These are phyloP conservation scores for Cochlearia excelsa DNA, from an alignment of 345 rosid species.

Conservation along the genomic window DNA sequence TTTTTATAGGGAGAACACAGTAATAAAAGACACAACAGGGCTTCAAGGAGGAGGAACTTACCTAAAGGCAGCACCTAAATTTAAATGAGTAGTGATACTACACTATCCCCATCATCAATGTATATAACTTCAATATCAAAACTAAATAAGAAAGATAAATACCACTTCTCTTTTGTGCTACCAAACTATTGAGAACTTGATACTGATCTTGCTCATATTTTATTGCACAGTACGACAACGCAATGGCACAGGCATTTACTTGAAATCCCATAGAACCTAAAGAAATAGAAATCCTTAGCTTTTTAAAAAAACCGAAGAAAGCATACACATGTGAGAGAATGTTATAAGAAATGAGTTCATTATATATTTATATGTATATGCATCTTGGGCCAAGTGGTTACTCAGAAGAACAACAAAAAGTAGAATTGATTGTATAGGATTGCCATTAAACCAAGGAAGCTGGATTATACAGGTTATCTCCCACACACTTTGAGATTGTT, in stretches of 20 bases:
- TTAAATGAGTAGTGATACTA: neutral
- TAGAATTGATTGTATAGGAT: conserved; percentile 4
- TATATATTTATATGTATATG: neutral
- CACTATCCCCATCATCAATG: neutral
- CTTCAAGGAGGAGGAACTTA: conserved; percentile 11
- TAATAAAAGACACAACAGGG: conserved; percentile 2
- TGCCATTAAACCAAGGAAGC: conserved; percentile 28
- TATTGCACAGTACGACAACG: too few relatives aligned
- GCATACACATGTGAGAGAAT: conserved; percentile 3
- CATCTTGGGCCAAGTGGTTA: conserved; percentile 19
- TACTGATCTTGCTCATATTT: too few relatives aligned
- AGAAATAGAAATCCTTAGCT: neutral
- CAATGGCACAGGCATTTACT: too few relatives aligned
- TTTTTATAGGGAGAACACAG: conserved; percentile 17
- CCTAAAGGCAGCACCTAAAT: conserved; percentile 6
- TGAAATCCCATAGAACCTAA: neutral
- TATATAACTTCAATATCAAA: neutral
- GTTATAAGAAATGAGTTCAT: conserved; percentile 21
- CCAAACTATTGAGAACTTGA: too few relatives aligned
- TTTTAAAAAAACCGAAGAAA: neutral
- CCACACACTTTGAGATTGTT: conserved; percentile 63
- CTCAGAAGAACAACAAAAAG: conserved; percentile 8
- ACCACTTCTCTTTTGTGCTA: too few relatives aligned
- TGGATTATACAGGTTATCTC: conserved; percentile 42
- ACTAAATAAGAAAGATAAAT: neutral